These are phyloP conservation scores for Umbelopsis vinacea DNA, from an alignment of 192 early-diverging fungal species.

Conservation along the genomic window DNA sequence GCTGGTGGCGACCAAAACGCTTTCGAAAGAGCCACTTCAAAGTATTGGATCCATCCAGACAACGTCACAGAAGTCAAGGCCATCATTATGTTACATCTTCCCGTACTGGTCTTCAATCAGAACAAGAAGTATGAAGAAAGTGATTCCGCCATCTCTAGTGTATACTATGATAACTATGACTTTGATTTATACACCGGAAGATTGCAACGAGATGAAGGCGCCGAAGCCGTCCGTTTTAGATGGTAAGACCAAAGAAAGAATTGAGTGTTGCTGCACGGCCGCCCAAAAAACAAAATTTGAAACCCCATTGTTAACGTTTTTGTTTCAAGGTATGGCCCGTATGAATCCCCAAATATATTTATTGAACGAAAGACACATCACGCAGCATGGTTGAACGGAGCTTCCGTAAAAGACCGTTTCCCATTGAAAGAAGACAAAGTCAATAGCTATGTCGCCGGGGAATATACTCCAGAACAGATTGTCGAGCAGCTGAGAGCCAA, in stretches of 20 bases:
- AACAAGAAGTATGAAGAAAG: slow-evolving; percentile 69
- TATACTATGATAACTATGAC: slow-evolving; percentile 92
- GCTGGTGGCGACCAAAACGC: slow-evolving; percentile 42
- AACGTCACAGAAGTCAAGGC: slow-evolving; percentile 96
- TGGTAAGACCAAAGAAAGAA: slow-evolving; percentile 77
- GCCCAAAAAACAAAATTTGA: not conserved
- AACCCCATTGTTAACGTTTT: not conserved
- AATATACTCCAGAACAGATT: slow-evolving; percentile 73
- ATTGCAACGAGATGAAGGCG: slow-evolving; percentile 87
- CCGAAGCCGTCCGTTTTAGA: slow-evolving; percentile 88
- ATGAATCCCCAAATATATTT: slow-evolving; percentile 34
- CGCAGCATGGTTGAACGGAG: slow-evolving; percentile 61
- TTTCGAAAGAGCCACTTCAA: slow-evolving; percentile 86
- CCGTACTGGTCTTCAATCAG: slow-evolving; percentile 81
- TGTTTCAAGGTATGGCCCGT: slow-evolving; percentile 36
- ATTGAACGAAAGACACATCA: slow-evolving; percentile 46
- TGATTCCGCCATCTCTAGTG: slow-evolving; percentile 89
- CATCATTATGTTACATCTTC: slow-evolving; percentile 87
- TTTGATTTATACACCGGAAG: slow-evolving; percentile 92
- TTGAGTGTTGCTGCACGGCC: not conserved
- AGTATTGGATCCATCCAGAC: slow-evolving; percentile 97
- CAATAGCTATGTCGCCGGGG: slow-evolving; percentile 80
- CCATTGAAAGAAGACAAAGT: slow-evolving; percentile 92
- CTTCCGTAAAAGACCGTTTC: slow-evolving; percentile 89
- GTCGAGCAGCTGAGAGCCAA: slow-evolving; percentile 77